Conservation (phyloP, 192 early-diverging fungal species). For the Entomortierella chlamydospora region DNA sequence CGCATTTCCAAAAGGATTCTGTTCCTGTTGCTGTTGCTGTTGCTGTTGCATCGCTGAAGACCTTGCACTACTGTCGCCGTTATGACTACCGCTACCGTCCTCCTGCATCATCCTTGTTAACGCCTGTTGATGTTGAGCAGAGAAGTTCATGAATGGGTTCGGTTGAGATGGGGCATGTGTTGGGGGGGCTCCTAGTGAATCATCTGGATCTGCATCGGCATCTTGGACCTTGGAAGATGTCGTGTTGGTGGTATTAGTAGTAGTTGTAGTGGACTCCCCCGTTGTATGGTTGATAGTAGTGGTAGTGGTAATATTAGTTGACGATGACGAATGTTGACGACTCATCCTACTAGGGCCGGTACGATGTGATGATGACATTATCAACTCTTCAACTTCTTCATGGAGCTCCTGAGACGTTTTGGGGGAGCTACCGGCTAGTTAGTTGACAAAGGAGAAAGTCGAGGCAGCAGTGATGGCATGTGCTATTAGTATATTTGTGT, state of each 20-base stretch:
- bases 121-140: slow-evolving; percentile 31
- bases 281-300: not conserved
- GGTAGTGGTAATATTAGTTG: not conserved
- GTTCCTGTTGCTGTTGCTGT: slow-evolving; percentile 22
- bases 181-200: slow-evolving; percentile 59
- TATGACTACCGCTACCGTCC: slow-evolving; percentile 17
- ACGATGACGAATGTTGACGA: slow-evolving; percentile 14
- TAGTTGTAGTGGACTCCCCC: not conserved
- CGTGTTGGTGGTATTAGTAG: not conserved
- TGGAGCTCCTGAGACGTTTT: not conserved
- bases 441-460: not conserved
- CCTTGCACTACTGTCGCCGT: not conserved
- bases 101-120: slow-evolving; percentile 37
- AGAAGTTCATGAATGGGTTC: slow-evolving; percentile 31
- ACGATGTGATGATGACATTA: slow-evolving; percentile 12
- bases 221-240: slow-evolving; percentile 9
- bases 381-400: slow-evolving; percentile 6
- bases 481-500: not conserved
- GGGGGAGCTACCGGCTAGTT: not conserved
- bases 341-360: slow-evolving; percentile 7
- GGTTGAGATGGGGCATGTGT: not conserved
- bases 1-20: slow-evolving; percentile 18
- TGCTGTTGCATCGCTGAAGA: slow-evolving; percentile 11
- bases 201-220: slow-evolving; percentile 61
- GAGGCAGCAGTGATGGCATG: too few relatives aligned